Percentiles rank a stretch among this genome's conserved stretches.
Evolutionary conservation across 164 flowering plant genomes (phyloP).

Genomic region (Dillenia turbinata): DNA sequence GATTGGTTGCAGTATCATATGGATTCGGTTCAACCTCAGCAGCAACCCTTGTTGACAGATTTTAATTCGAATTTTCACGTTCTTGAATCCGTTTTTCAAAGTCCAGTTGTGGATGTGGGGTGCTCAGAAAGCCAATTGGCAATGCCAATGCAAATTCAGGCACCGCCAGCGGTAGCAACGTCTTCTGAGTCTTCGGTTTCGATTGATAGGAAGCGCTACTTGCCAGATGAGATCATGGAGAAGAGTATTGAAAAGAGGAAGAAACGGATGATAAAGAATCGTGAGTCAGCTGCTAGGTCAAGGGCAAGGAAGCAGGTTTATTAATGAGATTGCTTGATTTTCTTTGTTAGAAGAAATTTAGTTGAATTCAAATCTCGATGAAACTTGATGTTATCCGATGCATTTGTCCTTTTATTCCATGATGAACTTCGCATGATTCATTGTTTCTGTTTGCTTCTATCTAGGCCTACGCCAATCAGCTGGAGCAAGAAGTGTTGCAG

Average conservation of each 20-base stretch:
- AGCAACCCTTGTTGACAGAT: slow-evolving; percentile 16
- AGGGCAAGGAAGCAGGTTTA: slow-evolving; percentile 58
- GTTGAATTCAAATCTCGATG: background rate
- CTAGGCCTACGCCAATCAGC: slow-evolving; percentile 35
- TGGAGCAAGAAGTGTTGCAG: slow-evolving; percentile 27
- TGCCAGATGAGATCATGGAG: slow-evolving; percentile 37
- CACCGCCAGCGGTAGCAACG: slow-evolving; percentile 11
- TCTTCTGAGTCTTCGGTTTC: slow-evolving; percentile 18
- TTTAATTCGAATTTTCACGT: slow-evolving; percentile 18
- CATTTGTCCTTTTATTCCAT: background rate
- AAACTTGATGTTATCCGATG: background rate
- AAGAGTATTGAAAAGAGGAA: slow-evolving; percentile 49
- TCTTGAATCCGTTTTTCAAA: slow-evolving; percentile 18
- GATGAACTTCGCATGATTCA: no score
- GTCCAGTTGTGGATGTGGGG: slow-evolving; percentile 16
- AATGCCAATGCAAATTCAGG: slow-evolving; percentile 10
- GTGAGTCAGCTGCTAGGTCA: slow-evolving; percentile 67
- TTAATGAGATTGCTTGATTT: background rate
- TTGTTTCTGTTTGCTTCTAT: background rate
- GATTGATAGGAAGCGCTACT: slow-evolving; percentile 21
- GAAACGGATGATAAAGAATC: slow-evolving; percentile 65
- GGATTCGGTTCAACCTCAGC: slow-evolving; percentile 16
- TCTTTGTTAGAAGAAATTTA: background rate
- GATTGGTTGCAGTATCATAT: slow-evolving; percentile 36
- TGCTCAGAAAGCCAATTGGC: slow-evolving; percentile 25